These are phyloP conservation scores for Grammothele lineata DNA, from an alignment of 768 basidiomycete genomes.

Conservation along the genomic window DNA sequence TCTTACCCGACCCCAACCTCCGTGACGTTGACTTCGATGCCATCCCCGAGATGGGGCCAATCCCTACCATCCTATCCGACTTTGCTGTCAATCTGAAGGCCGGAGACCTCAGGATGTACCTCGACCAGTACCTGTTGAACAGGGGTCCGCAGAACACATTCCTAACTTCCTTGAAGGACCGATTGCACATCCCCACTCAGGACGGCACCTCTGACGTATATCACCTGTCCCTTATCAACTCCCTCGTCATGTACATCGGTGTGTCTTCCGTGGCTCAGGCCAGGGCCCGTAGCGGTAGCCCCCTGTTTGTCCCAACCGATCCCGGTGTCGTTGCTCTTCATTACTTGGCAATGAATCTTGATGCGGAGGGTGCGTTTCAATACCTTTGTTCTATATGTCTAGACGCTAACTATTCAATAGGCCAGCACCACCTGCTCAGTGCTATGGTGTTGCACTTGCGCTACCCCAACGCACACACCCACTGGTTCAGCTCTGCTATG, in stretches of 20 bases:
- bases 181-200: slow-evolving; percentile 50
- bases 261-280: slow-evolving; percentile 87
- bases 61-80: slow-evolving; percentile 89
- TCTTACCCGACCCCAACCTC: slow-evolving; percentile 84
- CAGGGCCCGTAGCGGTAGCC: slow-evolving; percentile 78
- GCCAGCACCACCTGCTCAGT: slow-evolving; percentile 91
- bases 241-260: slow-evolving; percentile 95
- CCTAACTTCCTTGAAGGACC: slow-evolving; percentile 75
- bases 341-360: slow-evolving; percentile 78
- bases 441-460: slow-evolving; percentile 94
- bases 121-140: slow-evolving; percentile 84
- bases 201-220: slow-evolving; percentile 58
- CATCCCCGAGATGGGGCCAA: slow-evolving; percentile 86
- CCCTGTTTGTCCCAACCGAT: slow-evolving; percentile 76
- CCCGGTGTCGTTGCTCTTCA: slow-evolving; percentile 83
- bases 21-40: slow-evolving; percentile 69
- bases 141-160: slow-evolving; percentile 63
- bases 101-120: slow-evolving; percentile 69
- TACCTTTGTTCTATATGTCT: too few species aligned
- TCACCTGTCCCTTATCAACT: slow-evolving; percentile 88
- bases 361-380: slow-evolving; percentile 74
- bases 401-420: slow-evolving; percentile 34
- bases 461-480: slow-evolving; percentile 97
- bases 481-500: slow-evolving; percentile 93
- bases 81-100: slow-evolving; percentile 79